Conservation (phyloP, 768 basidiomycete genomes). For the Royoungia palumana region DNA sequence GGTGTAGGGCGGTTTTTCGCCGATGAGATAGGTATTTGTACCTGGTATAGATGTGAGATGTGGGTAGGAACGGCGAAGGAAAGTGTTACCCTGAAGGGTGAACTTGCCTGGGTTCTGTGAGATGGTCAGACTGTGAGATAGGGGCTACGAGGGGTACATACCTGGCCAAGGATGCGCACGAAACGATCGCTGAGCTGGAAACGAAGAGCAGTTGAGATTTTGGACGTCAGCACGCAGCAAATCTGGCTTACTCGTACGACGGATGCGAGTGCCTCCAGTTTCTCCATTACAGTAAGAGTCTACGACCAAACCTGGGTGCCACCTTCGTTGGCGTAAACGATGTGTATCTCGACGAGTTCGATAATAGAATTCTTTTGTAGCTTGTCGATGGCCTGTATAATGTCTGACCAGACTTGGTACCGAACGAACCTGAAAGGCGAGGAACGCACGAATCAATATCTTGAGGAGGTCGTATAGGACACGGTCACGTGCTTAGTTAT, state of each 20-base stretch:
- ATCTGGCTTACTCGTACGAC: constrained; percentile 46
- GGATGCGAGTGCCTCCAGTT: constrained; percentile 48
- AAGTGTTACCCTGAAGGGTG: constrained; percentile 73
- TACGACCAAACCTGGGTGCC: too few species aligned
- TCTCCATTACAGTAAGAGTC: too few species aligned
- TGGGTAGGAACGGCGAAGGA: not conserved
- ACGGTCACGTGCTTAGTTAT: constrained; percentile 24
- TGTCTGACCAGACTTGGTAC: constrained; percentile 40
- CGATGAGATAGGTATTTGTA: constrained; percentile 88
- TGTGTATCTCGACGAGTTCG: too few species aligned
- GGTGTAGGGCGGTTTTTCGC: constrained; percentile 63
- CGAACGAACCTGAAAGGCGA: not conserved
- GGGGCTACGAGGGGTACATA: constrained; percentile 22
- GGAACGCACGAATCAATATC: constrained; percentile 50
- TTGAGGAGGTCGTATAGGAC: constrained; percentile 43
- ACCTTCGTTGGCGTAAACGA: too few species aligned
- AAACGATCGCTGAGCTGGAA: constrained; percentile 72
- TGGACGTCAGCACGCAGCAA: too few species aligned
- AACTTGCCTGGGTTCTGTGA: constrained; percentile 83
- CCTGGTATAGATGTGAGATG: constrained; percentile 41
- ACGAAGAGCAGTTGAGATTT: too few species aligned
- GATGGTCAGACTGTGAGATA: not conserved
- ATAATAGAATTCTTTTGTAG: too few species aligned
- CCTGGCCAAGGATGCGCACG: constrained; percentile 73
- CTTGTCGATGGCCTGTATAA: constrained; percentile 80